phyloP scores from a whole-genome alignment of 2,329 filamentous ascomycete genomes.

The Thelonectria blattea region DNA sequence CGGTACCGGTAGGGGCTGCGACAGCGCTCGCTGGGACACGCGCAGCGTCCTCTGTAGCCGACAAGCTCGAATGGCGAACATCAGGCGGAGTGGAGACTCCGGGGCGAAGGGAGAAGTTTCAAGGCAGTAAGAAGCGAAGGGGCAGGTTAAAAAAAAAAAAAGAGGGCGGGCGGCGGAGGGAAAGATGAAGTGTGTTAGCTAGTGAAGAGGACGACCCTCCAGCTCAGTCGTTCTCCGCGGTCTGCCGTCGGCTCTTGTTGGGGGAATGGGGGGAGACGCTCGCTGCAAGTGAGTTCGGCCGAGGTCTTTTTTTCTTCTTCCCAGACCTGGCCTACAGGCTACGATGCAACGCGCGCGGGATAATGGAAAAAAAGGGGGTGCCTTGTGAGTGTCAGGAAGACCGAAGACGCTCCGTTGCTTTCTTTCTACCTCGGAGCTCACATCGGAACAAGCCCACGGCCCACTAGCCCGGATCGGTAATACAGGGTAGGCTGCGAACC shows the following conservation, averaged over 20 bases:
- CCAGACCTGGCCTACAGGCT: too few relatives aligned
- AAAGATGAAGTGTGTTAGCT: conserved; percentile 3
- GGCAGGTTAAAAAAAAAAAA: conserved; percentile 7
- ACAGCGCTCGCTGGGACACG: conserved; percentile 7
- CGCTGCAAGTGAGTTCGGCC: conserved; percentile 17
- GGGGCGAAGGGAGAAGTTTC: conserved; percentile 29
- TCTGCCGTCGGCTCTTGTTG: conserved; percentile 30
- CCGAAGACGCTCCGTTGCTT: not conserved
- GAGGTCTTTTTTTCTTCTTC: conserved; percentile 29
- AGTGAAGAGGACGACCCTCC: conserved; percentile 6
- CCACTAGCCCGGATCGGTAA: conserved; percentile 25
- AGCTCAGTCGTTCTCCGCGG: conserved; percentile 27
- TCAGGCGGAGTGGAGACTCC: conserved; percentile 36
- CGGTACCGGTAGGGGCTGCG: not conserved
- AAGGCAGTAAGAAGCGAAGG: too few relatives aligned
- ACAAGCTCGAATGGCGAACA: conserved; percentile 29
- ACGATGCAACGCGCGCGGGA: conserved; percentile 15
- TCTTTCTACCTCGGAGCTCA: conserved; percentile 13
- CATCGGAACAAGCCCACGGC: conserved; percentile 21
- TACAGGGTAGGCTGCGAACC: conserved; percentile 10
- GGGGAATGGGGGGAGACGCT: not conserved
- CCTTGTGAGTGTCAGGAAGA: conserved; percentile 2
- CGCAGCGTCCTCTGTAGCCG: conserved; percentile 30
- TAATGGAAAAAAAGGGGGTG: conserved; percentile 20
- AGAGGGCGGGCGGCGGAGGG: not conserved